A percentile compares a stretch with the other conserved stretches of the same genome.
phyloP scores from a whole-genome alignment of 2,329 filamentous ascomycete species.

The Stagonosporopsis rhizophila region DNA sequence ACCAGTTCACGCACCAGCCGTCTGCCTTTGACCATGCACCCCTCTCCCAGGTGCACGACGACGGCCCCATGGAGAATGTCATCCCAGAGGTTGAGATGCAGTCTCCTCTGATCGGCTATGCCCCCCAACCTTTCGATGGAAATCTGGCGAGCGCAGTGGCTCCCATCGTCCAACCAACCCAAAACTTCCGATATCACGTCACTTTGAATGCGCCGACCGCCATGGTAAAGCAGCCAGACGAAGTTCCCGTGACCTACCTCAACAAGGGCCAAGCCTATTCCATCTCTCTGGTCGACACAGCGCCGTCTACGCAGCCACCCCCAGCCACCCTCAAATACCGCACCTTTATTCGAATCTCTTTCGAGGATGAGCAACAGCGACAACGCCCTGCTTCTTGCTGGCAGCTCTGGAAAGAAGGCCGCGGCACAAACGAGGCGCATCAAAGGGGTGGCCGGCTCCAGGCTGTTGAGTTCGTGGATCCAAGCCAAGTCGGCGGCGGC shows the following conservation, averaged over 20 bases:
- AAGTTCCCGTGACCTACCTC: constrained; percentile 96
- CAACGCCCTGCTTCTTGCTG: constrained; percentile 82
- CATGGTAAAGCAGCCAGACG: constrained; percentile 88
- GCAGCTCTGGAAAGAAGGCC: constrained; percentile 95
- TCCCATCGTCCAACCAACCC: constrained; percentile 48
- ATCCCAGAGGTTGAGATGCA: constrained; percentile 66
- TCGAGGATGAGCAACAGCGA: constrained; percentile 94
- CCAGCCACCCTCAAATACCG: constrained; percentile 75
- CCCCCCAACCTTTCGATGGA: constrained; percentile 55
- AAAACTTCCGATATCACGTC: constrained; percentile 77
- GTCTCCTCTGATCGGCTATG: constrained; percentile 66
- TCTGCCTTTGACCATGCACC: constrained; percentile 73
- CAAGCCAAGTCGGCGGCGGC: constrained; percentile 61
- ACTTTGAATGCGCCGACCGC: constrained; percentile 93
- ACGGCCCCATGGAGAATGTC: constrained; percentile 68
- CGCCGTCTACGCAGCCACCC: constrained; percentile 60
- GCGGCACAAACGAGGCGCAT: constrained; percentile 94
- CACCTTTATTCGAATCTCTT: constrained; percentile 93
- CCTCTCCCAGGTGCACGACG: constrained; percentile 72
- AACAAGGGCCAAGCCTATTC: constrained; percentile 98
- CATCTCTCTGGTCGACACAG: constrained; percentile 81
- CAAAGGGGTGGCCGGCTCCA: constrained; percentile 91
- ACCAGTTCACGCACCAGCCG: constrained; percentile 81
- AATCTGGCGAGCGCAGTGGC: constrained; percentile 55
- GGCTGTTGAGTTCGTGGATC: constrained; percentile 90